phyloP scores from a whole-genome alignment of 345 rosid genomes.

The Gossypium bickii region DNA sequence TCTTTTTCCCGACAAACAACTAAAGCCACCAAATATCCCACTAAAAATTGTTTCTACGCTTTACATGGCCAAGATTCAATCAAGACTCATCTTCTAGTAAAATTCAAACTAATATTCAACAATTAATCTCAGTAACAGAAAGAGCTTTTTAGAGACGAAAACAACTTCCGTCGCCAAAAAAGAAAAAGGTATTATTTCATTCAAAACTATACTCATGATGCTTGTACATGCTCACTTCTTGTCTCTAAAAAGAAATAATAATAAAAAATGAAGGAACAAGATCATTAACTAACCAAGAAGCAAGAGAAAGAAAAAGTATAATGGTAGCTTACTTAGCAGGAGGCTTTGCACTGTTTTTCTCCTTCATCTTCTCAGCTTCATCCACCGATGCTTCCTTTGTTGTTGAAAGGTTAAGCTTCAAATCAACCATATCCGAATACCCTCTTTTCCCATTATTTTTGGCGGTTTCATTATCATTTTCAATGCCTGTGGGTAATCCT shows the following conservation, averaged over 20 bases:
- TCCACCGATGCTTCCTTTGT: slow-evolving; percentile 13
- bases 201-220: neutral
- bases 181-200: neutral
- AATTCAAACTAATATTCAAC: neutral
- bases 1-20: slow-evolving; percentile 16
- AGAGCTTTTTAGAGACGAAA: neutral
- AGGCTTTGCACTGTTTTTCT: slow-evolving; percentile 45
- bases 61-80: neutral
- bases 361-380: slow-evolving; percentile 23
- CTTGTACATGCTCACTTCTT: no score
- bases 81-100: neutral
- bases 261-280: neutral
- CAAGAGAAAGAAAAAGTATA: neutral
- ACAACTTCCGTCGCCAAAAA: neutral
- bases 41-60: neutral
- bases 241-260: neutral
- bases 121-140: neutral
- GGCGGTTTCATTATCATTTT: slow-evolving; percentile 17
- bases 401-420: slow-evolving; percentile 72
- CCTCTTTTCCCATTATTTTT: slow-evolving; percentile 62
- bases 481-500: slow-evolving; percentile 56
- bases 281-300: neutral
- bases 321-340: slow-evolving; percentile 50
- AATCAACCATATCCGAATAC: slow-evolving; percentile 58
- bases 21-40: neutral